Evolutionary conservation across 1,284 basidiomycete genomes (phyloP).

Genomic region (Moesziomyces globuligerus): DNA sequence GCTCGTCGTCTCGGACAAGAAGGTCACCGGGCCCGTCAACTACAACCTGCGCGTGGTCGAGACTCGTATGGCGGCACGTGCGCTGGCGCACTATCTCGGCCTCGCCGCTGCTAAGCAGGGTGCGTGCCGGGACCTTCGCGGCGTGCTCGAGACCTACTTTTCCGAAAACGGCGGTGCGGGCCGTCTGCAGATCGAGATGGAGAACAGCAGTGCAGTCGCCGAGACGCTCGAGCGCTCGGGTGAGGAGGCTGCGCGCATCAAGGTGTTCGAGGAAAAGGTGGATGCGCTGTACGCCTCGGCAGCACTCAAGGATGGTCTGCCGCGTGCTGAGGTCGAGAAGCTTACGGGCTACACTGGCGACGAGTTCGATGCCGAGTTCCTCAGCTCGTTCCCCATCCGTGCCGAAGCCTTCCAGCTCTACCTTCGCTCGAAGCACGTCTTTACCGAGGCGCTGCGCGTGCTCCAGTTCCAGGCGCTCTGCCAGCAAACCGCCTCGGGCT

Average conservation of each 20-base stretch:
- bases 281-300: conserved; percentile 19
- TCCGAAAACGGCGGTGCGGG: conserved; percentile 24
- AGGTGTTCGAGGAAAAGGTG: conserved; percentile 41
- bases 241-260: conserved; percentile 55
- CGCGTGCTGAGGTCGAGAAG: conserved; percentile 49
- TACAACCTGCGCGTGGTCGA: conserved; percentile 66
- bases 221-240: conserved; percentile 42
- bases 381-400: conserved; percentile 58
- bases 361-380: conserved; percentile 59
- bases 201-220: conserved; percentile 27
- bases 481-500: conserved; percentile 5
- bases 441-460: conserved; percentile 60
- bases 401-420: conserved; percentile 57
- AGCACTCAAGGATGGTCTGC: conserved; percentile 25
- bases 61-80: conserved; percentile 56
- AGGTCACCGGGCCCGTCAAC: conserved; percentile 63
- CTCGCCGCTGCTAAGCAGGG: conserved; percentile 14
- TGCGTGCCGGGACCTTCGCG: conserved; percentile 38
- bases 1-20: conserved; percentile 63
- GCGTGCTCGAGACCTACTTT: conserved; percentile 57
- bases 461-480: conserved; percentile 54
- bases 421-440: conserved; percentile 59
- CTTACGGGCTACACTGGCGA: conserved; percentile 46
- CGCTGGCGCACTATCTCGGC: conserved; percentile 34
- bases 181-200: conserved; percentile 33